Evolutionary conservation across 345 rosid species (phyloP), one percentile per base, ranked within the genome.

Genomic region (Raphanus raphanistrum): DNA sequence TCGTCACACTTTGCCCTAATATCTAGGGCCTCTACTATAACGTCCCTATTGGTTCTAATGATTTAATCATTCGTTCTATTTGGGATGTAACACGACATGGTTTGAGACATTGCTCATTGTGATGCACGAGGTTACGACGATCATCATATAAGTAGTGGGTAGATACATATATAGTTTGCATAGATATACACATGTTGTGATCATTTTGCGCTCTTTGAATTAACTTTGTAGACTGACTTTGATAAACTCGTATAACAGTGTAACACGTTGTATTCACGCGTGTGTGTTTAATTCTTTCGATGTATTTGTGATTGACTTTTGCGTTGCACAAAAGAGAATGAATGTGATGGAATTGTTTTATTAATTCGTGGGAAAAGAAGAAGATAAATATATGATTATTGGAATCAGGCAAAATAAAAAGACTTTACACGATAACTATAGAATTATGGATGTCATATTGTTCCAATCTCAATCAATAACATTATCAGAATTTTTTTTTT

Each of bases 201-300:
- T 36, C 9, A 17, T 17, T 71, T 71, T 57, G 74, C 35, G 70
- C 4, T 26, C 8, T 58, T 60, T 78, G 70, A 61, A 73, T 67
- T 60, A 67, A 79, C 36, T 67, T 73, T 38, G 29, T 73, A 68
- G 74, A 61, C 58, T 60, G 66, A 68, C 74, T 67, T 73, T 79
- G 36, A 36, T 27, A 32, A 72, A 58, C 45, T 66, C 26, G 69
- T 78, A 74, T 72, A 66, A 60, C 70, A 48, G 73, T 78, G 77
- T 72, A 66, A 66, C 70, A 48, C 50, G 63, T 72, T 72, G 45
- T 78, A 36, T 66, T 65, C 63, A 66, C 73, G 60, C 77, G 43
- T 59, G 81, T 25, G 77, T 78, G 73, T 72, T 43, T 62, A 9
- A 11, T 45, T 66, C 1, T 1, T 45, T 15, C 72, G 10, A 45